phyloP scores from a whole-genome alignment of 2,329 filamentous ascomycete genomes.

The Geoglossum cookeanum region DNA sequence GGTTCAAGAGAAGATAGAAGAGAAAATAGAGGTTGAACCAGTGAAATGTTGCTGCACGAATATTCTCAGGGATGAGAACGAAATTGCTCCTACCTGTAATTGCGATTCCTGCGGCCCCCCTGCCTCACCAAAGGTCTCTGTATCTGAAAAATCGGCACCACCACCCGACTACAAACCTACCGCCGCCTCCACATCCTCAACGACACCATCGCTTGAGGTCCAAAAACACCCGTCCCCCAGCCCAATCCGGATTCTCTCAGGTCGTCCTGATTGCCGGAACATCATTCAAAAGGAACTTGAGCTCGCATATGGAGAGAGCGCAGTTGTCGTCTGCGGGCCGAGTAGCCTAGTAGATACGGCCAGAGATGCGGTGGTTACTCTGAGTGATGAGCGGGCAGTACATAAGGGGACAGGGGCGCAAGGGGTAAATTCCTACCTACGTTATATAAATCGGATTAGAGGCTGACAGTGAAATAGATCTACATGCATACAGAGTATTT shows the following conservation, averaged over 20 bases:
- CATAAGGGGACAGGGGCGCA: slow-evolving; percentile 49
- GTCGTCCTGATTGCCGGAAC: slow-evolving; percentile 31
- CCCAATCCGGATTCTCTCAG: slow-evolving; percentile 20
- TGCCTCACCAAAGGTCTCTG: not conserved
- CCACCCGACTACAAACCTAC: slow-evolving; percentile 2
- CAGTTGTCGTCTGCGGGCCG: slow-evolving; percentile 43
- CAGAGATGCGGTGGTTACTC: slow-evolving; percentile 31
- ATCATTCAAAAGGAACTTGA: slow-evolving; percentile 38
- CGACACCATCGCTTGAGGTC: not conserved
- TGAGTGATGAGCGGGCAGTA: slow-evolving; percentile 46
- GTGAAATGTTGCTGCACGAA: slow-evolving; percentile 29
- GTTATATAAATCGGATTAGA: not conserved
- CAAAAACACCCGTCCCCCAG: slow-evolving; percentile 12
- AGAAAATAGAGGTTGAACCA: slow-evolving; percentile 7
- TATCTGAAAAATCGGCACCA: slow-evolving; percentile 11
- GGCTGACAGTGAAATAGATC: not conserved
- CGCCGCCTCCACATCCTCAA: not conserved
- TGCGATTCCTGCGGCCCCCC: slow-evolving; percentile 8
- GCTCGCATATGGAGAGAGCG: slow-evolving; percentile 39
- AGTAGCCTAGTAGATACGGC: slow-evolving; percentile 34
- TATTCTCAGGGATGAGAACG: slow-evolving; percentile 27
- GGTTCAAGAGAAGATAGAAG: not conserved
- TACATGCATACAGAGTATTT: not conserved
- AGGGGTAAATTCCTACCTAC: slow-evolving; percentile 18
- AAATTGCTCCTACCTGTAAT: slow-evolving; percentile 19